Conservation (phyloP, 2,329 filamentous ascomycete species). For the Botrytis tulipae region DNA sequence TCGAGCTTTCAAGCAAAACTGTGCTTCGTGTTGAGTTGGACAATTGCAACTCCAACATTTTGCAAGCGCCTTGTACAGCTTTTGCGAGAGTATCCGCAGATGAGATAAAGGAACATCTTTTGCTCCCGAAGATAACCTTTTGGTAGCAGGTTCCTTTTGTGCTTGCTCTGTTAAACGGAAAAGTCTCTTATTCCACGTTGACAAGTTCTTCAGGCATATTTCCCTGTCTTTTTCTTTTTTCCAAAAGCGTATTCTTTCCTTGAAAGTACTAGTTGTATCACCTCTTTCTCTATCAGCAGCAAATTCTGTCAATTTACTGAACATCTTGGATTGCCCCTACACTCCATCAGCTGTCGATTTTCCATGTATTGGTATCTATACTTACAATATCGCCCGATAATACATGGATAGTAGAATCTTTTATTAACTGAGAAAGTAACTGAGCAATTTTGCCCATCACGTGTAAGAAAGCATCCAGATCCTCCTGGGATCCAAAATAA, state of each 20-base stretch:
- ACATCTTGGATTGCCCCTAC: slow-evolving; percentile 2
- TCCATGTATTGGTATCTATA: neutral
- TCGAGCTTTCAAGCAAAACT: slow-evolving; percentile 8
- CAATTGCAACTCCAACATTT: slow-evolving; percentile 5
- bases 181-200: slow-evolving; percentile 4
- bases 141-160: neutral
- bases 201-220: slow-evolving; percentile 3
- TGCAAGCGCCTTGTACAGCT: neutral
- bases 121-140: neutral
- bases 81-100: neutral
- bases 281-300: neutral
- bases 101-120: neutral
- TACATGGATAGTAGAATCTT: slow-evolving; percentile 8
- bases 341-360: neutral
- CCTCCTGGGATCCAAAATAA: slow-evolving; percentile 1
- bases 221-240: slow-evolving; percentile 7
- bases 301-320: neutral
- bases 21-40: slow-evolving; percentile 1
- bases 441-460: slow-evolving; percentile 13
- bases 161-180: slow-evolving; percentile 5
- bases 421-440: slow-evolving; percentile 7
- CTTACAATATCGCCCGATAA: neutral
- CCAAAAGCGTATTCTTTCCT: slow-evolving; percentile 12
- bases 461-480: neutral
- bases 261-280: neutral